These are phyloP conservation scores for Aspergillus fumigatus DNA, from an alignment of 2,329 filamentous ascomycete species.

Conservation along the genomic window DNA sequence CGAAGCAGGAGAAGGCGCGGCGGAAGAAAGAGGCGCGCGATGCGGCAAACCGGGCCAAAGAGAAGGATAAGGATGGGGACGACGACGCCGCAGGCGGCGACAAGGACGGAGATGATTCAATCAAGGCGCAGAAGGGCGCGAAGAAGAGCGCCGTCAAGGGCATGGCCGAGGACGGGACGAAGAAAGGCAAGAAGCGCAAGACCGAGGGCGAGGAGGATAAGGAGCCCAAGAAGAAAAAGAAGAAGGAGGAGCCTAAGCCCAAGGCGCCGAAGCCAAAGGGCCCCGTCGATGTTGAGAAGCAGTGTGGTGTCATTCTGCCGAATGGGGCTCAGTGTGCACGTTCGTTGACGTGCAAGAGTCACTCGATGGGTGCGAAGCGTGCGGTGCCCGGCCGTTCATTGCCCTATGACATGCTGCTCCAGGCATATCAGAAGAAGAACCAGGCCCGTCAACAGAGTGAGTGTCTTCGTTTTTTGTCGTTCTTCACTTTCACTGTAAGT, in stretches of 20 bases:
- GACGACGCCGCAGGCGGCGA: constrained; percentile 44
- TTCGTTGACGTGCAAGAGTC: constrained; percentile 88
- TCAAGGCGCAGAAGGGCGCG: constrained; percentile 59
- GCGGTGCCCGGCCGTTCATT: constrained; percentile 80
- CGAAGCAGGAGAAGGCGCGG: constrained; percentile 77
- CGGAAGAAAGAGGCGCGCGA: constrained; percentile 72
- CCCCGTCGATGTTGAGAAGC: constrained; percentile 87
- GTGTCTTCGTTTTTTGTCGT: constrained; percentile 16
- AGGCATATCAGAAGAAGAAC: constrained; percentile 93
- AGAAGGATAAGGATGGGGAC: constrained; percentile 42
- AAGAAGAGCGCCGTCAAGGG: constrained; percentile 53
- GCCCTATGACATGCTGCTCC: constrained; percentile 87
- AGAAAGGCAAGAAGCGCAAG: constrained; percentile 73
- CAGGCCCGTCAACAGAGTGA: constrained; percentile 96
- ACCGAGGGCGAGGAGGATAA: constrained; percentile 68
- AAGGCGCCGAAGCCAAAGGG: constrained; percentile 84
- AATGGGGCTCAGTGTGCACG: constrained; percentile 85
- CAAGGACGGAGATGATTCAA: constrained; percentile 40
- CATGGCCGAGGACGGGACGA: constrained; percentile 52
- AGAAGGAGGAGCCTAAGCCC: constrained; percentile 84
- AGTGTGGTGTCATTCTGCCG: constrained; percentile 81
- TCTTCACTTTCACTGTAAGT: constrained; percentile 1
- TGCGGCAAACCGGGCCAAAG: constrained; percentile 60
- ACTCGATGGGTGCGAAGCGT: constrained; percentile 91
- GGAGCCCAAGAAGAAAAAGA: constrained; percentile 83